Conservation (phyloP, 495 filamentous ascomycete species). For the Annulohypoxylon maeteangense region DNA sequence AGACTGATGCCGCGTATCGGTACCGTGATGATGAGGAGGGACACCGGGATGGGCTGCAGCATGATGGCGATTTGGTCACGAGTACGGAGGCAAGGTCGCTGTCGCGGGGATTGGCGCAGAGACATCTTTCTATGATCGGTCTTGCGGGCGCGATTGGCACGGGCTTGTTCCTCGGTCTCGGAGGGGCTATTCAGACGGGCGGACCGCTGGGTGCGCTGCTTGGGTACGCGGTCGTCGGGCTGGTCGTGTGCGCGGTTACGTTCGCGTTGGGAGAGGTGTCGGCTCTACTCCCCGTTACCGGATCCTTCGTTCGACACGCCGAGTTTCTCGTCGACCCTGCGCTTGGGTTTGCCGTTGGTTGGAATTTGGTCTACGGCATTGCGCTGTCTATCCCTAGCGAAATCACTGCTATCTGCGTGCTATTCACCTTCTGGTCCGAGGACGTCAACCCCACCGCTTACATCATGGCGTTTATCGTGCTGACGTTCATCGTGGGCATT, state of each 20-base stretch:
- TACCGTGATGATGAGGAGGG: background rate
- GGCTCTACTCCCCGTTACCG: constrained; percentile 70
- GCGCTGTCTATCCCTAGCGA: constrained; percentile 65
- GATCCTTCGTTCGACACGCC: constrained; percentile 70
- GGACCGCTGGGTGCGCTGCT: constrained; percentile 63
- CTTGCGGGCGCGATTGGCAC: constrained; percentile 64
- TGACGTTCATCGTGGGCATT: constrained; percentile 65
- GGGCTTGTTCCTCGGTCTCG: constrained; percentile 62
- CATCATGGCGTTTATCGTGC: constrained; percentile 65
- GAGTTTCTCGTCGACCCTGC: constrained; percentile 80
- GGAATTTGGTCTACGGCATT: constrained; percentile 64
- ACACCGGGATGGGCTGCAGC: constrained; percentile 4
- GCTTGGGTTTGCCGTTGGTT: constrained; percentile 82
- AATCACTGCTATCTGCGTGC: constrained; percentile 68
- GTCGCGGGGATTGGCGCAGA: constrained; percentile 55
- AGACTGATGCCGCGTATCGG: background rate
- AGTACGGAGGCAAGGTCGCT: constrained; percentile 52
- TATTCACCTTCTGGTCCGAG: constrained; percentile 69
- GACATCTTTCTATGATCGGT: constrained; percentile 62
- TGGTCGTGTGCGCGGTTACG: constrained; percentile 62
- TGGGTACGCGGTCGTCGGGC: constrained; percentile 64
- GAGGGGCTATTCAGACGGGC: constrained; percentile 58
- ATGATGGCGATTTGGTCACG: constrained; percentile 44
- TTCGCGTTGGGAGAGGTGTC: constrained; percentile 67
- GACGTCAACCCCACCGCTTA: constrained; percentile 63